phyloP scores from a whole-genome alignment of 305 asterid species.

The Solanum chacoense region DNA sequence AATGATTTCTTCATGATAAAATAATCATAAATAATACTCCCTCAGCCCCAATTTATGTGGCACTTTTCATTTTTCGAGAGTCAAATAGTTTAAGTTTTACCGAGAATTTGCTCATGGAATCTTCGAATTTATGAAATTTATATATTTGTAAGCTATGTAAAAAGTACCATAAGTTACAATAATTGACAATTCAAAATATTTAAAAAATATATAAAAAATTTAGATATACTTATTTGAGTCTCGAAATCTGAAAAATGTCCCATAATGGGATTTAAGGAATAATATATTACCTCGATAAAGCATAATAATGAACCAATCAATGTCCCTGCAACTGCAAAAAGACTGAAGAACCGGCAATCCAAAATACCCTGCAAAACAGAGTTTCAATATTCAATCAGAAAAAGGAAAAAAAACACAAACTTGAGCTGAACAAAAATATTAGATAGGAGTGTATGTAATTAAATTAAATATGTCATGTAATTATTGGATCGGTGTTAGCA shows the following conservation, averaged over 20 bases:
- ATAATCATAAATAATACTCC: background rate
- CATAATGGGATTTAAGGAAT: no score
- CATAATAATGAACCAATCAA: slow-evolving; percentile 59
- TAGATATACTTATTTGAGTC: rapidly evolving
- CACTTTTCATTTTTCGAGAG: no score
- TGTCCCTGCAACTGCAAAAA: slow-evolving; percentile 74
- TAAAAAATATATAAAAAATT: no score
- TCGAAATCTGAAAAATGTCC: no score
- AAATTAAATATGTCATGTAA: background rate
- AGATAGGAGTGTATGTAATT: no score
- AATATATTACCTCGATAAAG: slow-evolving; percentile 44
- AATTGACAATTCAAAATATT: no score
- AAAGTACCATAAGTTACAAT: no score
- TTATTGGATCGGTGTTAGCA: background rate
- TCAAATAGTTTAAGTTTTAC: no score
- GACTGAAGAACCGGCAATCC: slow-evolving; percentile 73
- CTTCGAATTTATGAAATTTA: no score
- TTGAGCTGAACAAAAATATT: background rate
- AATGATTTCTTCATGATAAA: background rate
- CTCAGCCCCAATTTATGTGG: no score
- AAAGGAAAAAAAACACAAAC: background rate
- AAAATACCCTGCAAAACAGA: slow-evolving; percentile 42
- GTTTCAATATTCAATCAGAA: background rate
- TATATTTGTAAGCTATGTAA: no score
- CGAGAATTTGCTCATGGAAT: no score